A percentile compares a stretch with the other conserved stretches of the same genome.
Conservation (phyloP, 78 protist species). For the Dictyostelium intermedium region DNA sequence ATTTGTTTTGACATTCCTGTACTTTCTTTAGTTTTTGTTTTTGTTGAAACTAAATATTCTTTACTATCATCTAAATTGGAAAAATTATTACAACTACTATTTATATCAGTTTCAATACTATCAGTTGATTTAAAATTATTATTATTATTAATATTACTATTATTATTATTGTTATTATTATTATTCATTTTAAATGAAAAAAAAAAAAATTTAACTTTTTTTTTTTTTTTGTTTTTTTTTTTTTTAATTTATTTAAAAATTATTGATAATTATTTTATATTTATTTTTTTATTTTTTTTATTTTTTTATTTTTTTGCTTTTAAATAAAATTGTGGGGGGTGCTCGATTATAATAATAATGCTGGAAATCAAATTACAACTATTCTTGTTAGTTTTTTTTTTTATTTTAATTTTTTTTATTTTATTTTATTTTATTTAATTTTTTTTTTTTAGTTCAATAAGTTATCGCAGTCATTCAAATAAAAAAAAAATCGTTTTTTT, state of each 20-base stretch:
- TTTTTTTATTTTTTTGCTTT: neutral
- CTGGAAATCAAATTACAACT: neutral
- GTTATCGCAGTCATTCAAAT: neutral
- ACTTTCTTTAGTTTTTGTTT: neutral
- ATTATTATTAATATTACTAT: neutral
- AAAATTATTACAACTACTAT: neutral
- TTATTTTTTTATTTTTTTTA: neutral
- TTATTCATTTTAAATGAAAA: neutral
- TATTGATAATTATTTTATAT: neutral
- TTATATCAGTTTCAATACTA: neutral
- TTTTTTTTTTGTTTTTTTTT: neutral
- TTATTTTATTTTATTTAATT: neutral
- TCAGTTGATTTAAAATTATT: neutral
- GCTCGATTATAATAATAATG: neutral
- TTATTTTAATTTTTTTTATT: neutral
- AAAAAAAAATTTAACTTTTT: too few species aligned
- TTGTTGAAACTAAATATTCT: slow-evolving; percentile 1
- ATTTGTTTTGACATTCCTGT: neutral
- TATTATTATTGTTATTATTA: neutral
- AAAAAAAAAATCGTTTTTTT: neutral
- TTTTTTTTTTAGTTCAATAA: neutral
- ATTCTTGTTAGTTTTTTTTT: neutral
- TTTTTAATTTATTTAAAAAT: neutral
- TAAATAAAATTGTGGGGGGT: neutral
- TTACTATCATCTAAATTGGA: neutral